These are phyloP conservation scores for Cladophialophora yegresii DNA, from an alignment of 2,329 filamentous ascomycete species.

Conservation along the genomic window DNA sequence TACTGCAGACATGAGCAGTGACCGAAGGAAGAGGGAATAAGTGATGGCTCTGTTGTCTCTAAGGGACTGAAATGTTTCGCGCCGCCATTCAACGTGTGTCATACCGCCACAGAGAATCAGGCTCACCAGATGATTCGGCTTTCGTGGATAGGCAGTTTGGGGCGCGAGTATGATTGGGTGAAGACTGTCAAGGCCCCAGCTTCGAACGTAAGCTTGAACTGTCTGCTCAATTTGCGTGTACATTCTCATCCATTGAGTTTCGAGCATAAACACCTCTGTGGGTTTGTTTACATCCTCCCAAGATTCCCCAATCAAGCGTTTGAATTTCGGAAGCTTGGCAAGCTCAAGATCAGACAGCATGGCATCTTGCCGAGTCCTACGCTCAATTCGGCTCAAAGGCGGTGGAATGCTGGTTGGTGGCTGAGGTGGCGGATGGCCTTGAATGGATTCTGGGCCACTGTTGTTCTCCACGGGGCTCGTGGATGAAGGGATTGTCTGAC, in stretches of 20 bases:
- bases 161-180: background rate
- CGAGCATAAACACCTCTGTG: background rate
- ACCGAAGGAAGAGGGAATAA: background rate
- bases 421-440: background rate
- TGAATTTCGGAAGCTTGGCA: background rate
- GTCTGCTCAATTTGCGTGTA: background rate
- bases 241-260: background rate
- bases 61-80: background rate
- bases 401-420: background rate
- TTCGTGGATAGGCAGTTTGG: background rate
- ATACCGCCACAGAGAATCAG: background rate
- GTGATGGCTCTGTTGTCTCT: background rate
- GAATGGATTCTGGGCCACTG: background rate
- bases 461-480: background rate
- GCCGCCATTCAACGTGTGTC: background rate
- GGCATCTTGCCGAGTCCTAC: background rate
- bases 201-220: background rate
- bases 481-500: background rate
- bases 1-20: background rate
- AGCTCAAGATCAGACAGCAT: conserved; percentile 1
- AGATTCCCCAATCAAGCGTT: background rate
- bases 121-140: background rate
- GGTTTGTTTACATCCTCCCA: background rate
- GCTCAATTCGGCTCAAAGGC: background rate
- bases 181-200: background rate